Percentiles rank a stretch among this genome's conserved stretches.
phyloP scores from a whole-genome alignment of 176 grass and related monocot species.

The Eragrostis curvula region DNA sequence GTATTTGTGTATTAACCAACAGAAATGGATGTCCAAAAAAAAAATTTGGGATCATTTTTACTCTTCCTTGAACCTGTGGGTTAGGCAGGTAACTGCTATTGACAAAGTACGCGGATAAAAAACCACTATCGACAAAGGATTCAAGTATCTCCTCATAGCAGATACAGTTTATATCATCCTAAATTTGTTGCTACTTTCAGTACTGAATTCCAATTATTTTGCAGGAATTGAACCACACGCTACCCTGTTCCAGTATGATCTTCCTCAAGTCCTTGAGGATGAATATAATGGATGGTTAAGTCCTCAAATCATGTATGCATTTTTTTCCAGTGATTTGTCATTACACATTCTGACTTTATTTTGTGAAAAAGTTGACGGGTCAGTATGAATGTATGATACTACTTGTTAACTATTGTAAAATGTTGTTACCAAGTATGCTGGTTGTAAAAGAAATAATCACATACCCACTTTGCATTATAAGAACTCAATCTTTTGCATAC shows the following conservation, averaged over 20 bases:
- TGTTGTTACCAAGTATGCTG: not conserved
- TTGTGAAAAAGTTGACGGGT: not conserved
- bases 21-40: not conserved
- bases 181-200: not conserved
- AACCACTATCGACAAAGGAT: no score
- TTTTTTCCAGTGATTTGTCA: not conserved
- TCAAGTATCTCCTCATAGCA: not conserved
- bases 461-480: not conserved
- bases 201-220: not conserved
- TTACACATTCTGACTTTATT: constrained; percentile 3
- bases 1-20: no score
- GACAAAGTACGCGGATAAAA: not conserved
- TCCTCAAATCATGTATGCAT: constrained; percentile 47
- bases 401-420: not conserved
- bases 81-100: not conserved
- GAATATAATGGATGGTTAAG: constrained; percentile 61
- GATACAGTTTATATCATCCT: not conserved
- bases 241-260: constrained; percentile 55
- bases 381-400: not conserved
- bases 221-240: constrained; percentile 50
- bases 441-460: not conserved
- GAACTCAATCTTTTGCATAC: not conserved
- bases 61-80: not conserved
- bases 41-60: not conserved
- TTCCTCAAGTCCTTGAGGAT: constrained; percentile 59